Base-by-base conservation (phyloP, 352 stramenopile genomes). In the Pythium apleroticum region DNA sequence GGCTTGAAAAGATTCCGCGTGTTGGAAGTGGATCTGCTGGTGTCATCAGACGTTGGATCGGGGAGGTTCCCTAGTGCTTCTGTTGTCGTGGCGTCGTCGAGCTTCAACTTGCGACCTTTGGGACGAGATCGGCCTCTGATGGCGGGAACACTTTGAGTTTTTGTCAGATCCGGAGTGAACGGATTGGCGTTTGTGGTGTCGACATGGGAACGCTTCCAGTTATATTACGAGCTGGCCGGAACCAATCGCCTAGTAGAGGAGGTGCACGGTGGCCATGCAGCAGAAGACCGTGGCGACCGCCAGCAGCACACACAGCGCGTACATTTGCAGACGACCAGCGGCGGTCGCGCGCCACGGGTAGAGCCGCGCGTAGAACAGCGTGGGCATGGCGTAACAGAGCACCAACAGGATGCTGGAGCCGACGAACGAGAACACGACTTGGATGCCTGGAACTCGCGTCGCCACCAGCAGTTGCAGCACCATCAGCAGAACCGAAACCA, bases 361-460 rank as follows among this genome's bases (percentile, higher is more conserved):
- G 20, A 92, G 68, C 30, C 65, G 72, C 15, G 71, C 61, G 67
- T 85, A 90, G 67, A 86, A 90, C 3, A 88, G 65, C 28, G 76
- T 63, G 4, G 84, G 84, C 60, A 93, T 80, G 19, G 88, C 45
- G 70, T 93, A 93, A 66, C 84, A 93, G 0, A 93, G 69, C 61
- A 90, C 74, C 49, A 89, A 60, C 50, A 93, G 61, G 54, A 88
- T 88, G 60, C 80, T 91, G 27, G 84, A 82, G 4, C 84, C 84
- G 3, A 90, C 82, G 56, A 92, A 88, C 1, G 81, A 92, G 63
- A 92, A 92, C 7, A 90, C 82, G 43, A 92, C 80, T 31, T 70
- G 63, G 45, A 70, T 70, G 12, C 63, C 63, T 10, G 63, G 63
- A 9, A 70, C 63, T 12, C 63, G 63, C 50, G 63, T 65, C 24